phyloP scores from a whole-genome alignment of 371 early-diverging fungal species.

The Saksenaea oblongispora region DNA sequence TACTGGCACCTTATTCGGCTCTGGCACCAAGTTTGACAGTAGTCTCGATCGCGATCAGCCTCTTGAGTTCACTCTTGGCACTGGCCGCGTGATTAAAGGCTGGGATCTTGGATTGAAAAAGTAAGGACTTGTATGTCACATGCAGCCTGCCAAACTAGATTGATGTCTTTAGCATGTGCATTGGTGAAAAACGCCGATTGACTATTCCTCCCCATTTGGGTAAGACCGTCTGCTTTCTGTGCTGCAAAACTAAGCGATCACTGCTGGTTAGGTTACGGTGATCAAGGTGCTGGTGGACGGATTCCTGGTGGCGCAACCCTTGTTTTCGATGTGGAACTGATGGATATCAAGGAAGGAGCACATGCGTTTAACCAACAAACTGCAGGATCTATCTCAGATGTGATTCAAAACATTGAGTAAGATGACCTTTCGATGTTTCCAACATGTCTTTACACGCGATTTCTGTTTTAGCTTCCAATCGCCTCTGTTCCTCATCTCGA shows the following conservation, averaged over 20 bases:
- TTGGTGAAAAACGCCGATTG: conserved; percentile 83
- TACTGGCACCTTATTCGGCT: conserved; percentile 70
- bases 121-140: conserved; percentile 37
- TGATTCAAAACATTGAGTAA: conserved; percentile 9
- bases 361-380: neutral
- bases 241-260: too few relatives aligned
- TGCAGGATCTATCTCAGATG: neutral
- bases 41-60: conserved; percentile 69
- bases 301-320: conserved; percentile 65
- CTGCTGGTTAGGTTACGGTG: conserved; percentile 48
- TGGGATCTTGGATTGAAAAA: conserved; percentile 83
- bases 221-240: conserved; percentile 17
- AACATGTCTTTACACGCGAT: neutral
- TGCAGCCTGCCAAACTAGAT: neutral
- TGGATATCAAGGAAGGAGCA: conserved; percentile 53
- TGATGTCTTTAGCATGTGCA: conserved; percentile 66
- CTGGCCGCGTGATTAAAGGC: conserved; percentile 69
- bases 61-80: conserved; percentile 75
- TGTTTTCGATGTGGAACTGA: conserved; percentile 69
- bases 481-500: conserved; percentile 25
- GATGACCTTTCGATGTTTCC: neutral
- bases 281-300: conserved; percentile 54
- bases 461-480: conserved; percentile 1
- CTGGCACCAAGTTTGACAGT: conserved; percentile 78
- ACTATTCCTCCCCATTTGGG: conserved; percentile 77